These are phyloP conservation scores for Syncephalastrum sp. DNA, from an alignment of 371 early-diverging fungal species.

Conservation along the genomic window DNA sequence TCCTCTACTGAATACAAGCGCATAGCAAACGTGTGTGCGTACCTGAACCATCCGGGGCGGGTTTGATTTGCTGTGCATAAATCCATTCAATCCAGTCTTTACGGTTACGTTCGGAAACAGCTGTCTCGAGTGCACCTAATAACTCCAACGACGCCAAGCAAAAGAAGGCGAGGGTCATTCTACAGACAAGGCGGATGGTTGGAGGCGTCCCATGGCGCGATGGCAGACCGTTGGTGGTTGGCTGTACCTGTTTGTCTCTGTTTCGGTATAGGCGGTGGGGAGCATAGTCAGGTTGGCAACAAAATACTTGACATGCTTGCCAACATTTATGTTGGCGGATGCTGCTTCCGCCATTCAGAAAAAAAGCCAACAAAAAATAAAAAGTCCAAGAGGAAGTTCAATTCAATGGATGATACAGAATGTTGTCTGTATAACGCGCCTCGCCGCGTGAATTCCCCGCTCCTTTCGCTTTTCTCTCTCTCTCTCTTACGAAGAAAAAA, in stretches of 20 bases:
- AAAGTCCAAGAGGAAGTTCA: too few relatives aligned
- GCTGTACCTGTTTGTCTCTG: constrained; percentile 77
- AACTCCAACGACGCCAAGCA: constrained; percentile 79
- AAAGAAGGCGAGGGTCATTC: constrained; percentile 88
- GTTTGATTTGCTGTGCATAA: constrained; percentile 86
- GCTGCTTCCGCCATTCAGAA: too few relatives aligned
- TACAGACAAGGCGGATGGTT: constrained; percentile 17
- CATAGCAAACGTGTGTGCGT: background rate
- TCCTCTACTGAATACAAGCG: too few relatives aligned
- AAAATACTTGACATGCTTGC: constrained; percentile 74
- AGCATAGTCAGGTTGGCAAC: constrained; percentile 68
- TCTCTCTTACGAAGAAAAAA: too few relatives aligned
- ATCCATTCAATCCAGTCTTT: constrained; percentile 92
- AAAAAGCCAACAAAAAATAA: too few relatives aligned
- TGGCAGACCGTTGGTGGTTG: background rate
- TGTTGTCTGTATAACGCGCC: too few relatives aligned
- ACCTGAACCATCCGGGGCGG: constrained; percentile 17
- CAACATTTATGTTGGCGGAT: too few relatives aligned
- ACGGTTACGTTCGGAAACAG: constrained; percentile 51
- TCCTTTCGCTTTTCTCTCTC: too few relatives aligned
- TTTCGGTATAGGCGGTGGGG: constrained; percentile 68
- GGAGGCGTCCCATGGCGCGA: background rate
- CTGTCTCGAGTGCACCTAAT: constrained; percentile 63
- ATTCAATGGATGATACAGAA: too few relatives aligned
- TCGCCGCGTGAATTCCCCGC: too few relatives aligned